phyloP scores from a whole-genome alignment of 192 early-diverging fungal genomes.

The Coemansia erecta region DNA sequence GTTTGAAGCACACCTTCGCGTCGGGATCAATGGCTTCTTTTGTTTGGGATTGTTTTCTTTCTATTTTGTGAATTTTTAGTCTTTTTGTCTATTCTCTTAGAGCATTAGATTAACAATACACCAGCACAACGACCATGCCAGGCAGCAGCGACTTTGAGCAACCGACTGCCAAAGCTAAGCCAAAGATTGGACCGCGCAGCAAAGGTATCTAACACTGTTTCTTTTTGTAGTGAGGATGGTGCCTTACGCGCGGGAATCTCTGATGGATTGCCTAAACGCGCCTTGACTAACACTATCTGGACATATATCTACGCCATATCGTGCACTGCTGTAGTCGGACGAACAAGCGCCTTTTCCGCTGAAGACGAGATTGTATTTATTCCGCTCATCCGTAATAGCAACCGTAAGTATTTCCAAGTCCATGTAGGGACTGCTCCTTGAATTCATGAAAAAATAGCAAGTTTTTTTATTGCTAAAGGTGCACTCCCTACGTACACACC shows the following conservation, averaged over 20 bases:
- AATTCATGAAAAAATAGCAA: too few species aligned
- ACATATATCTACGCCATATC: neutral
- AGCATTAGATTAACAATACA: neutral
- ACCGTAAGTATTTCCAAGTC: too few species aligned
- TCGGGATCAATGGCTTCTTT: neutral
- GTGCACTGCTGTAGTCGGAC: conserved; percentile 1
- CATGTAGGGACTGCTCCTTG: too few species aligned
- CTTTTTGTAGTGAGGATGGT: too few species aligned
- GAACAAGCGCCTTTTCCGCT: neutral
- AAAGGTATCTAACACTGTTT: conserved; percentile 15
- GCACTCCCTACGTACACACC: too few species aligned
- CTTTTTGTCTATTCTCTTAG: neutral
- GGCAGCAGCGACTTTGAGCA: conserved; percentile 23
- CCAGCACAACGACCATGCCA: neutral
- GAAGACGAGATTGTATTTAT: neutral
- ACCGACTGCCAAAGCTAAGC: neutral
- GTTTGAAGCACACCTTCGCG: too few species aligned
- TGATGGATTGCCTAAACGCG: too few species aligned
- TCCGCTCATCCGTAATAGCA: neutral
- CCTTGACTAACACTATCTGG: neutral
- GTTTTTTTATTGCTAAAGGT: too few species aligned
- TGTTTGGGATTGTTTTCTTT: neutral
- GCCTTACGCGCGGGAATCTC: too few species aligned
- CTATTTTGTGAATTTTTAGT: neutral
- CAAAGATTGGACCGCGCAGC: conserved; percentile 12